Conservation (phyloP, 306 rosid genomes). For the Dalbergia cochinchinensis region DNA sequence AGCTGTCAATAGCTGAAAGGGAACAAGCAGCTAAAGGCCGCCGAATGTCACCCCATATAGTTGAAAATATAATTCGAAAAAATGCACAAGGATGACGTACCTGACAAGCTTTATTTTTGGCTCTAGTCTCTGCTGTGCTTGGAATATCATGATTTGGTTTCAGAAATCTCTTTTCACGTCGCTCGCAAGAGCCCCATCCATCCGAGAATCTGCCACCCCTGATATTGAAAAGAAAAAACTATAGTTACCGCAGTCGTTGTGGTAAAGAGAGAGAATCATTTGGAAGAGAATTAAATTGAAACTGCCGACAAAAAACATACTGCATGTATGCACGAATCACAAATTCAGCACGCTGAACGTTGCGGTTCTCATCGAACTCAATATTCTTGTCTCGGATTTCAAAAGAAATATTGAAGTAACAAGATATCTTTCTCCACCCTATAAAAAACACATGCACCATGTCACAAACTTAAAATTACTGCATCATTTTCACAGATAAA, state of each 20-base stretch:
- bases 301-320: constrained; percentile 60
- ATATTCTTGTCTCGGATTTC: constrained; percentile 90
- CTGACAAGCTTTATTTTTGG: constrained; percentile 92
- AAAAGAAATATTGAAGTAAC: constrained; percentile 89
- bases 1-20: background rate
- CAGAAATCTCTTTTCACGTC: constrained; percentile 84
- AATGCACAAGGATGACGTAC: constrained; percentile 49
- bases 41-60: background rate
- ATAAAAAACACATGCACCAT: constrained; percentile 37
- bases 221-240: constrained; percentile 22
- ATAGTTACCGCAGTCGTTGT: constrained; percentile 9
- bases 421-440: constrained; percentile 99
- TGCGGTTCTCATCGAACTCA: constrained; percentile 85
- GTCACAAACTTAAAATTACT: constrained; percentile 17
- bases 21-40: constrained; percentile 18
- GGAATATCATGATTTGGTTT: constrained; percentile 95
- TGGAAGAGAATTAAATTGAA: constrained; percentile 25
- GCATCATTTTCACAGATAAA: constrained; percentile 9
- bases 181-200: constrained; percentile 98
- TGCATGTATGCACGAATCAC: constrained; percentile 94
- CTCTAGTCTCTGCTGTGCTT: constrained; percentile 96
- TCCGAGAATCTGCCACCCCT: constrained; percentile 96
- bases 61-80: constrained; percentile 20
- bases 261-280: constrained; percentile 20
- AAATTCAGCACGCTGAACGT: constrained; percentile 92